These are phyloP conservation scores for Cucumis melo DNA, from an alignment of 306 rosid genomes.

Conservation along the genomic window DNA sequence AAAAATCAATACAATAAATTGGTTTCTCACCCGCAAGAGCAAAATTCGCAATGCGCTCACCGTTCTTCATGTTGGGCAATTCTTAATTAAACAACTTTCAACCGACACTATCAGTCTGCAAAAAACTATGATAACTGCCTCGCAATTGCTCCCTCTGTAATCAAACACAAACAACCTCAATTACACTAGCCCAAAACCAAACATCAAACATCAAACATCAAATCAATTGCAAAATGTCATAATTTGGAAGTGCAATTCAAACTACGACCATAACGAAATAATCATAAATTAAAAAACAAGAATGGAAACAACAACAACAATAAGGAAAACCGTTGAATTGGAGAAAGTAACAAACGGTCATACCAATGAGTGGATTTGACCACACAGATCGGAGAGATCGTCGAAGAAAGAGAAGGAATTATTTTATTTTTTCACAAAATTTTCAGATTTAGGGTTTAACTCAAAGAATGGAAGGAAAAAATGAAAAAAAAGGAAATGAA, in stretches of 20 bases:
- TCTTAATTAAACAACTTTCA: conserved; percentile 1
- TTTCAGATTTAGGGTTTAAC: too few species aligned
- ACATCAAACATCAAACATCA: too few species aligned
- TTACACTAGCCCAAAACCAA: not conserved
- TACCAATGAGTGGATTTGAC: too few species aligned
- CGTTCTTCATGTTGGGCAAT: conserved; percentile 49
- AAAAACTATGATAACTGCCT: conserved; percentile 11
- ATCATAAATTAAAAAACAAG: not conserved
- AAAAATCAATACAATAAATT: not conserved
- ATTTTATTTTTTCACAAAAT: too few species aligned
- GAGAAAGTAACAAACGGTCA: too few species aligned
- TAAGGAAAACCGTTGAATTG: too few species aligned
- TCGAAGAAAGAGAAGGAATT: too few species aligned
- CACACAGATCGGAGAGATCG: too few species aligned
- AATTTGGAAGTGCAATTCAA: not conserved
- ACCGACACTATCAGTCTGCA: conserved; percentile 19
- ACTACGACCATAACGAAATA: not conserved
- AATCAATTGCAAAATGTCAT: not conserved
- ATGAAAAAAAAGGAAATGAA: too few species aligned
- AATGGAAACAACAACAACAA: too few species aligned
- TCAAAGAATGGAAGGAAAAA: too few species aligned
- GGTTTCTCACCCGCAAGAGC: conserved; percentile 84
- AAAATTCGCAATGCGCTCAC: conserved; percentile 72
- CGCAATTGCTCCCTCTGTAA: conserved; percentile 33
- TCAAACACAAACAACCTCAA: conserved; percentile 13